Percentiles rank a stretch among this genome's conserved stretches.
phyloP scores from a whole-genome alignment of 768 basidiomycete genomes.

The Lactarius pseudohatsudake region DNA sequence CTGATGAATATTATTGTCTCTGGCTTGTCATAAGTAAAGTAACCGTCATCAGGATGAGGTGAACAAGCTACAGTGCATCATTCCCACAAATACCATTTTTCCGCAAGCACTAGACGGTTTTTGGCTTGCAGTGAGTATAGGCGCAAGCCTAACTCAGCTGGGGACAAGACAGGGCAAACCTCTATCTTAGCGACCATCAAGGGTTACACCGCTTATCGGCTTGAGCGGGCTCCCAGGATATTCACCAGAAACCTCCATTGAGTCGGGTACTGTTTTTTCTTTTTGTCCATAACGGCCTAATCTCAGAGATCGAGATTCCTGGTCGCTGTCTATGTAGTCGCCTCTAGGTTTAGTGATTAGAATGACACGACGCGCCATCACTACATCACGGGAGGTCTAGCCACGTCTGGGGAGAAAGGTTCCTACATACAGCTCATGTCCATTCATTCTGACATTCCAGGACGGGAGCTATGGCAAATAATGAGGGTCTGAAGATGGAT shows the following conservation, averaged over 20 bases:
- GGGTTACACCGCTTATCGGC: not conserved
- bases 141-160: not conserved
- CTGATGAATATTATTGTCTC: not conserved
- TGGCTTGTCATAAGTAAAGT: not conserved
- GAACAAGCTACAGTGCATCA: not conserved
- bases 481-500: not conserved
- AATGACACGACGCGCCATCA: not conserved
- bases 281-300: not conserved
- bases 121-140: not conserved
- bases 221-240: not conserved
- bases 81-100: not conserved
- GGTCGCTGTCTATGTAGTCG: not conserved
- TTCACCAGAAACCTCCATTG: no score
- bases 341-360: not conserved
- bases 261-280: not conserved
- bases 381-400: not conserved
- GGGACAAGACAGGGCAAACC: not conserved
- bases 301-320: not conserved
- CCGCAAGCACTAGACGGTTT: not conserved
- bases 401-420: not conserved
- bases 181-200: not conserved
- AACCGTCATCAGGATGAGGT: not conserved
- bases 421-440: not conserved
- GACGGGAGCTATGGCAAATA: not conserved
- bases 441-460: not conserved